These are phyloP conservation scores for Scolecobasidium constrictum DNA, from an alignment of 2,329 filamentous ascomycete species.

Conservation along the genomic window DNA sequence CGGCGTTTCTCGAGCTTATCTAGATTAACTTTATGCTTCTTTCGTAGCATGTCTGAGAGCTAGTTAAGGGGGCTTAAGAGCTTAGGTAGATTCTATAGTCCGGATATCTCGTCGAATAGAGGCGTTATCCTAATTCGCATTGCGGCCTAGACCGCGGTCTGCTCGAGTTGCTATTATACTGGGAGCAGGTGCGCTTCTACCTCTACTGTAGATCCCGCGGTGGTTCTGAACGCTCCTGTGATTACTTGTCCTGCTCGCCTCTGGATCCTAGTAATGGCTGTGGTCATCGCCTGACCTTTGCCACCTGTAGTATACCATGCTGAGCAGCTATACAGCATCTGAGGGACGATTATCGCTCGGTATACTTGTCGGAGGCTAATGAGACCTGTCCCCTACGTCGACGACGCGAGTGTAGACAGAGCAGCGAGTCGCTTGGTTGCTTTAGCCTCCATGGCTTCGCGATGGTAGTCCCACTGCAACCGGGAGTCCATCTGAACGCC, in stretches of 20 bases:
- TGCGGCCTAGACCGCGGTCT: no score
- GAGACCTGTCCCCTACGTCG: slow-evolving; percentile 14
- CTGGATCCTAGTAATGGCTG: neutral
- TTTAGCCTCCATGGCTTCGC: slow-evolving; percentile 12
- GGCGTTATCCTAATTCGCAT: no score
- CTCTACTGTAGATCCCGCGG: no score
- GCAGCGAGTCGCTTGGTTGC: slow-evolving; percentile 12
- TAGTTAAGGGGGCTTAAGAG: no score
- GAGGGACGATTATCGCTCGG: slow-evolving; percentile 17
- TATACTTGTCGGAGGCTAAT: slow-evolving; percentile 16
- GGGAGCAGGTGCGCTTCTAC: no score
- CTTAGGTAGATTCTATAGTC: neutral
- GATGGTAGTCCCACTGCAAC: slow-evolving; percentile 11
- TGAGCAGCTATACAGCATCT: slow-evolving; percentile 22
- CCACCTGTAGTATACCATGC: no score
- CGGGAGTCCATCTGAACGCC: slow-evolving; percentile 15
- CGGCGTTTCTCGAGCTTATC: no score
- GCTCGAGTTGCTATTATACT: no score
- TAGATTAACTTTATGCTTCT: no score
- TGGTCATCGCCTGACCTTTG: neutral
- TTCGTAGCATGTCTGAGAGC: no score
- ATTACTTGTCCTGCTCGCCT: neutral
- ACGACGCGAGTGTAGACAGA: slow-evolving; percentile 12
- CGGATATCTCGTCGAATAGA: no score
- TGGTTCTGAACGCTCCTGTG: neutral